phyloP scores from a whole-genome alignment of 139 green algal species.

The Limnomonas spitsbergensis region DNA sequence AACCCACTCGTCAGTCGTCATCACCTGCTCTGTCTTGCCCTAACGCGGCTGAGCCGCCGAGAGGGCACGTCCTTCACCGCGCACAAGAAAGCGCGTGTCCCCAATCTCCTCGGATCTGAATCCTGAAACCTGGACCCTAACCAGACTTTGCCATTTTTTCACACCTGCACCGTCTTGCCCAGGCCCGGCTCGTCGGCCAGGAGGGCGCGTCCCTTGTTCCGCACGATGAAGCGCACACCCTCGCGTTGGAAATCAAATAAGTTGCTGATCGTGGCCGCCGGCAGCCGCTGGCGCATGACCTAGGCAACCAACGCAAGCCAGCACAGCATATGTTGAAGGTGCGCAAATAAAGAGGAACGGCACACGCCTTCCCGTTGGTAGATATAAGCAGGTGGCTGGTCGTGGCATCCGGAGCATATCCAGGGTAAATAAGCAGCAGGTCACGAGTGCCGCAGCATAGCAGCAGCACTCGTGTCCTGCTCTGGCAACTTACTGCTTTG shows the following conservation, averaged over 20 bases:
- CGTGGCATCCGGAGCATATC: too few species aligned
- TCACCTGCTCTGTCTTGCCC: constrained; percentile 6
- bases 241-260: constrained; percentile 15
- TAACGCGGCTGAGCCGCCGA: background rate
- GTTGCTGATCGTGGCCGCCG: background rate
- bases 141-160: background rate
- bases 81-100: too few species aligned
- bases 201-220: background rate
- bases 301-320: background rate
- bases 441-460: too few species aligned
- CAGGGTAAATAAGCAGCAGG: too few species aligned
- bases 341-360: too few species aligned
- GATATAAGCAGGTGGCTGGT: too few species aligned
- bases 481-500: too few species aligned
- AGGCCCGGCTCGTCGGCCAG: constrained; percentile 46
- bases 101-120: too few species aligned
- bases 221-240: constrained; percentile 16
- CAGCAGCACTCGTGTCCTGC: too few species aligned
- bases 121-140: background rate
- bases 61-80: background rate
- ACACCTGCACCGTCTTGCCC: constrained; percentile 47
- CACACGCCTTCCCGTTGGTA: too few species aligned
- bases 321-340: too few species aligned
- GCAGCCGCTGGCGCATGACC: background rate
- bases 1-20: too few species aligned